Evolutionary conservation across 345 rosid species (phyloP).

Genomic region (Ailanthus altissimus): DNA sequence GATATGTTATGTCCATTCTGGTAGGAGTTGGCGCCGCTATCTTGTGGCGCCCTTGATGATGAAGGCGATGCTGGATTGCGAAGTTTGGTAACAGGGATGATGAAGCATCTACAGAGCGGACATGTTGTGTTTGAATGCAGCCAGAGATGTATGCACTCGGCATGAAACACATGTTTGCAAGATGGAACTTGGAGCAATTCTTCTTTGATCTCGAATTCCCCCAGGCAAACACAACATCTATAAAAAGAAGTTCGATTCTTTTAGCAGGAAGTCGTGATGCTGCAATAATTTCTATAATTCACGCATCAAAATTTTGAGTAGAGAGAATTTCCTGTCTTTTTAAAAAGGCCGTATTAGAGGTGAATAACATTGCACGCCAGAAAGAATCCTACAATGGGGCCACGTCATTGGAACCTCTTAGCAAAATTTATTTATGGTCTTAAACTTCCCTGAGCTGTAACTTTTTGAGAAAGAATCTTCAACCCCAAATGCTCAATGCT

Average conservation of each 20-base stretch:
- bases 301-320: too few species aligned
- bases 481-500: not conserved
- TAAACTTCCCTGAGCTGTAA: not conserved
- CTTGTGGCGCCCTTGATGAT: conserved; percentile 1
- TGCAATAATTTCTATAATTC: too few species aligned
- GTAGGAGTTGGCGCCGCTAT: not conserved
- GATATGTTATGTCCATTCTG: not conserved
- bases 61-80: conserved; percentile 15
- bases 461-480: not conserved
- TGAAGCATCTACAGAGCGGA: conserved; percentile 80
- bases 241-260: not conserved
- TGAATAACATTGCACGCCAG: not conserved
- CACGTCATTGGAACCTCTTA: not conserved
- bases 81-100: conserved; percentile 40
- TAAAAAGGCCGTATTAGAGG: too few species aligned
- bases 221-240: conserved; percentile 96
- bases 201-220: conserved; percentile 84
- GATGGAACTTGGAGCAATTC: conserved; percentile 80
- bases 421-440: not conserved
- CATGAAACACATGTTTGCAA: conserved; percentile 87
- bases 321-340: too few species aligned
- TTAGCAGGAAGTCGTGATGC: not conserved
- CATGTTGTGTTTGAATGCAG: conserved; percentile 81
- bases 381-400: not conserved
- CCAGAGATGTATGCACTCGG: conserved; percentile 86